Base-by-base conservation (phyloP, 1,284 basidiomycete genomes). In the Rugosomyces carneus region DNA sequence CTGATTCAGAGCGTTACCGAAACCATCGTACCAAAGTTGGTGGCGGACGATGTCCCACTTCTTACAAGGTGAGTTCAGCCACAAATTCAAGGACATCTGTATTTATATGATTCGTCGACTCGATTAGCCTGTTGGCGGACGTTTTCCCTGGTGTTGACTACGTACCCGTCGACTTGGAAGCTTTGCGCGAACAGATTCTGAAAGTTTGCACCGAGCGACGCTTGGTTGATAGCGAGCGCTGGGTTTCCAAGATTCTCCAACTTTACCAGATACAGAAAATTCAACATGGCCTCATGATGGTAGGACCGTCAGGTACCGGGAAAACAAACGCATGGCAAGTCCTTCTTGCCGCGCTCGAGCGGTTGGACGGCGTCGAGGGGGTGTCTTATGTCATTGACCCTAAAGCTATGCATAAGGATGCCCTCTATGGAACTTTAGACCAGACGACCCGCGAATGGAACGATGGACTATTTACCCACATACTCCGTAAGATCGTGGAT, bases 201-300 rank as follows among this genome's bases (percentile, higher is more conserved):
- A 83, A 86, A 52, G 90, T 98, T 42, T 98, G 95, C 66, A 69
- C 75, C 10, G 93, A 97, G 65, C 81, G 83, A 15, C 85, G 93
- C 34, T 73, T 98, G 19, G 80, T 95, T 13, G 72, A 84, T 45
- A 90, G 92, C 24, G 90, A 93, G 39, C 78, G 83, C 19, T 99
- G 97, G 95, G 78, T 93, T 42, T 80, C 85, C 58, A 99, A 99
- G 73, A 94, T 99, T 52, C 72, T 99, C 20, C 96, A 99, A 65
- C 77, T 99, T 10, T 99, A 98, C 65, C 96, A 98, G 66, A 98
- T 99, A 49, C 96, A 99, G 68, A 97, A 95, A 73, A 99, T 99
- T 52, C 93, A 97, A 58, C 97, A 99, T 65, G 96, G 96, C 68
- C 75, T 99, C 45, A 99, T 99, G 94, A 95, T 99, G 89, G 96